Evolutionary conservation across 2,329 filamentous ascomycete genomes (phyloP).

Genomic region (Hysterium pulicare): DNA sequence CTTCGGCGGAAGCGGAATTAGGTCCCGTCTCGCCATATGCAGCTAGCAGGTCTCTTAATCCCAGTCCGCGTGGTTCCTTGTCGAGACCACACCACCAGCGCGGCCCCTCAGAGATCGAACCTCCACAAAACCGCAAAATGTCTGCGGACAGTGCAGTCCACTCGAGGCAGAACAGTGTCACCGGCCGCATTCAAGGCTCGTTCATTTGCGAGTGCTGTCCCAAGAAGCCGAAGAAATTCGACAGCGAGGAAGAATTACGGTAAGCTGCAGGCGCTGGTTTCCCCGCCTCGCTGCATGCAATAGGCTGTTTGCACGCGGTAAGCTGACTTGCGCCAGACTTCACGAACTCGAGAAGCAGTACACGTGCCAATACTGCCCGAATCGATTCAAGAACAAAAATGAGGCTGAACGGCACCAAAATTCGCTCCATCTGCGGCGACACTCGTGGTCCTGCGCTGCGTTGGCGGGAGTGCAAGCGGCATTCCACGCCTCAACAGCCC

Average conservation of each 20-base stretch:
- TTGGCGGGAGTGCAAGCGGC: constrained; percentile 70
- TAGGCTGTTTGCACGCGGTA: neutral
- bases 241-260: constrained; percentile 78
- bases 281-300: constrained; percentile 21
- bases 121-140: constrained; percentile 44
- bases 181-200: constrained; percentile 53
- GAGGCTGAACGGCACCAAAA: constrained; percentile 96
- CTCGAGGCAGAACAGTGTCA: constrained; percentile 48
- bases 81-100: constrained; percentile 41
- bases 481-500: constrained; percentile 75
- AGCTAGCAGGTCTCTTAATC: constrained; percentile 45
- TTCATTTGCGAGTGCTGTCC: constrained; percentile 92
- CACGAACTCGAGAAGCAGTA: constrained; percentile 97
- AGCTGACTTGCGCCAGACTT: constrained; percentile 50
- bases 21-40: constrained; percentile 54
- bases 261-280: constrained; percentile 48
- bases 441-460: constrained; percentile 96
- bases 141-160: constrained; percentile 44
- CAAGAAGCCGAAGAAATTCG: constrained; percentile 95
- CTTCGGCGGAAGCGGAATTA: constrained; percentile 53
- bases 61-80: constrained; percentile 40
- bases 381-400: constrained; percentile 98
- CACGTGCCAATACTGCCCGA: constrained; percentile 85
- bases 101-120: constrained; percentile 40
- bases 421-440: constrained; percentile 82